These are phyloP conservation scores for Boletus rubescentipes DNA, from an alignment of 768 basidiomycete genomes.

Conservation along the genomic window DNA sequence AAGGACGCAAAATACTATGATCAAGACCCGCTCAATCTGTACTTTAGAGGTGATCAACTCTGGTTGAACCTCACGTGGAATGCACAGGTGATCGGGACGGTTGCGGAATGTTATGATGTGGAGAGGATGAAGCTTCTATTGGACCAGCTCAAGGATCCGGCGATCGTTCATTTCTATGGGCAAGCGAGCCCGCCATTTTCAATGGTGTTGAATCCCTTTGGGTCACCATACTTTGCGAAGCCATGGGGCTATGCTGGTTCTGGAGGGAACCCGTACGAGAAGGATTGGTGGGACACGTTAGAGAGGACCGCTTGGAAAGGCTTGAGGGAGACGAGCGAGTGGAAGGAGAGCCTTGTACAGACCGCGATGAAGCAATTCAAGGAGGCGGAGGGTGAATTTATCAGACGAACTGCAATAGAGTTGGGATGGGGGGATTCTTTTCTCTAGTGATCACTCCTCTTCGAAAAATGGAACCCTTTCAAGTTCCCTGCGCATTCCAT, in stretches of 20 bases:
- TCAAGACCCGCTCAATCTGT: no score
- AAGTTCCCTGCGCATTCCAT: no score
- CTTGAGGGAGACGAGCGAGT: slow-evolving; percentile 18
- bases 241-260: no score
- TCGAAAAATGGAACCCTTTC: no score
- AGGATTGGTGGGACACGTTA: slow-evolving; percentile 8
- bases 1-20: no score
- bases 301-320: slow-evolving; percentile 44
- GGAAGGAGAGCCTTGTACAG: background rate
- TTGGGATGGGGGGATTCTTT: no score
- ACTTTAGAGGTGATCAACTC: background rate
- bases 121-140: background rate
- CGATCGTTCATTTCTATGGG: background rate
- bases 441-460: no score
- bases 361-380: background rate
- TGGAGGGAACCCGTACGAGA: slow-evolving; percentile 39
- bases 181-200: background rate
- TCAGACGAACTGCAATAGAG: no score
- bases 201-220: background rate
- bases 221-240: no score
- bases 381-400: background rate
- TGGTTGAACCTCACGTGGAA: background rate
- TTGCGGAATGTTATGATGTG: background rate
- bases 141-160: background rate
- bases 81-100: no score